A percentile compares a stretch with the other conserved stretches of the same genome.
Conservation (phyloP, 2,329 filamentous ascomycete genomes). For the Teratosphaeria gauchensis region DNA sequence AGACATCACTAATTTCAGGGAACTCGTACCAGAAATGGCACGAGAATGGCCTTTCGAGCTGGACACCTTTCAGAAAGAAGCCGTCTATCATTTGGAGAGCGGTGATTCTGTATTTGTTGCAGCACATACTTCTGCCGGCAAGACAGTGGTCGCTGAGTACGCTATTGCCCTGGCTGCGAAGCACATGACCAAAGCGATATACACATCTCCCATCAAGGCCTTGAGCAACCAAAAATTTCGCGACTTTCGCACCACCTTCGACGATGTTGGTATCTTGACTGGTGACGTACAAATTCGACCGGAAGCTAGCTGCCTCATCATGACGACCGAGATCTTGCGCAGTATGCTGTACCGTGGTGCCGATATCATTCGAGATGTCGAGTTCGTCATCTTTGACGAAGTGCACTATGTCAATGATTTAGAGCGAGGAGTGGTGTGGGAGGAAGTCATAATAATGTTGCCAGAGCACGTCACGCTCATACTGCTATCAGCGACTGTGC, state of each 20-base stretch:
- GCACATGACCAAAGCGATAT: constrained; percentile 99
- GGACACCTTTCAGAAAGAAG: constrained; percentile 97
- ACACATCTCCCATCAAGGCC: constrained; percentile 97
- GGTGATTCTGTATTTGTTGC: constrained; percentile 97
- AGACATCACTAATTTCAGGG: constrained; percentile 86
- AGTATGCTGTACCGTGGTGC: constrained; percentile 98
- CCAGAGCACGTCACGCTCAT: constrained; percentile 96
- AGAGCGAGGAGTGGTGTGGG: constrained; percentile 95
- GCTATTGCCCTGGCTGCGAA: constrained; percentile 93
- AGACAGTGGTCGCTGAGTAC: constrained; percentile 97
- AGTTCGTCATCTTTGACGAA: constrained; percentile 98
- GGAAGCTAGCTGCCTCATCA: constrained; percentile 95
- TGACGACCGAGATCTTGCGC: constrained; percentile 96
- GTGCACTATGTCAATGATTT: constrained; percentile 97
- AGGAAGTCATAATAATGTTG: constrained; percentile 99
- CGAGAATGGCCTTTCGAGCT: constrained; percentile 94
- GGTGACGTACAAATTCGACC: constrained; percentile 97
- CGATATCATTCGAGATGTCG: constrained; percentile 90
- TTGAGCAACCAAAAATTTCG: constrained; percentile 98
- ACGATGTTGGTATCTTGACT: constrained; percentile 92
- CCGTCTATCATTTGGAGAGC: constrained; percentile 91
- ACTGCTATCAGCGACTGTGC: constrained; percentile 87
- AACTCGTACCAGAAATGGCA: constrained; percentile 93
- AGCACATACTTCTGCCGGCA: constrained; percentile 93
- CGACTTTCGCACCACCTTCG: constrained; percentile 82